Conservation (phyloP, 768 basidiomycete species). For the Pisolithus tinctorius region DNA sequence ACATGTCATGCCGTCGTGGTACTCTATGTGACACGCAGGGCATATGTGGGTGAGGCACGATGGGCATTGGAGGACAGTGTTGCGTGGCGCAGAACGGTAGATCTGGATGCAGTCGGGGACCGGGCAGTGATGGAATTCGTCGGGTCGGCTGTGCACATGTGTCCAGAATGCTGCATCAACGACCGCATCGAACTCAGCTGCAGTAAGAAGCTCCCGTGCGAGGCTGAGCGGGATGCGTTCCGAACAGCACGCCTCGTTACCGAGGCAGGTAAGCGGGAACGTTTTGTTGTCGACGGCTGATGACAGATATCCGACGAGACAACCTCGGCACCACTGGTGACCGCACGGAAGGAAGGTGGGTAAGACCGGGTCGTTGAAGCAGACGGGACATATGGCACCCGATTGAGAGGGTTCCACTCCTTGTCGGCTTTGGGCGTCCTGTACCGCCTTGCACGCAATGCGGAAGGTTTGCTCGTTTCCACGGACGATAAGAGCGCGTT, state of each 20-base stretch:
- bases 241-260: slow-evolving; percentile 52
- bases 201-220: slow-evolving; percentile 44
- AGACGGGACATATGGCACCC: slow-evolving; percentile 54
- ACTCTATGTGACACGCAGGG: slow-evolving; percentile 48
- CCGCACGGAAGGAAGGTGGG: slow-evolving; percentile 56
- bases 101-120: slow-evolving; percentile 73
- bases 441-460: slow-evolving; percentile 34
- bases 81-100: slow-evolving; percentile 50
- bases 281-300: slow-evolving; percentile 49
- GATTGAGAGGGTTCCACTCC: slow-evolving; percentile 21
- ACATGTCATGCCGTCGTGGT: slow-evolving; percentile 66
- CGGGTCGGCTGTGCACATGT: slow-evolving; percentile 50
- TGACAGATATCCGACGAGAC: slow-evolving; percentile 51
- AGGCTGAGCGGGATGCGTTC: slow-evolving; percentile 47
- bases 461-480: slow-evolving; percentile 38
- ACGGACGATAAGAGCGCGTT: slow-evolving; percentile 43
- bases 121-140: slow-evolving; percentile 69
- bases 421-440: slow-evolving; percentile 29
- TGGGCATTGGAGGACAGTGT: slow-evolving; percentile 58
- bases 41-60: slow-evolving; percentile 69
- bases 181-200: slow-evolving; percentile 48
- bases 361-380: slow-evolving; percentile 44
- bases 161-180: slow-evolving; percentile 54
- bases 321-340: slow-evolving; percentile 62
- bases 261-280: slow-evolving; percentile 74